Base-by-base conservation (phyloP, 2,329 filamentous ascomycete species). In the Penicillium sp. region DNA sequence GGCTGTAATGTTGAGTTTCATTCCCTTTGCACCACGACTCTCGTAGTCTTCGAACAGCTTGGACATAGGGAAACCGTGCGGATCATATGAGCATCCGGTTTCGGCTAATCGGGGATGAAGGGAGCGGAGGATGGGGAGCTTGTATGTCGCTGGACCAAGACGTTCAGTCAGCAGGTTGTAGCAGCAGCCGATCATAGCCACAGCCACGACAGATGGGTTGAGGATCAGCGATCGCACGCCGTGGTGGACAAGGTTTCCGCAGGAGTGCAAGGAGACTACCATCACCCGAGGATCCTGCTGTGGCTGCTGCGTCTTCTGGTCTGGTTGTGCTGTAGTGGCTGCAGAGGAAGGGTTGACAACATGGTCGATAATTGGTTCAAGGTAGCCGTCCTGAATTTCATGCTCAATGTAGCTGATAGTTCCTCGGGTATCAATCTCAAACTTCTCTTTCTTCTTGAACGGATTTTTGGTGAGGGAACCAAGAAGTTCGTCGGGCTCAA, bases 151-250 rank as follows among this genome's bases (percentile, higher is more conserved):
- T 1, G 89, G 87, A 0, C 88, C 87, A 10, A 96, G 79, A 47
- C 87, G 83, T 69, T 97, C 93, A 0, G 91, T 96, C 57, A 97
- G 74, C 5, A 97, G 81, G 61, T 98, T 98, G 76, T 98, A 97
- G 76, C 93, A 98, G 74, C 93, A 98, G 38, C 93, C 93, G 50
- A 98, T 89, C 64, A 98, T 90, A 47, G 91, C 91, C 18, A 97
- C 85, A n/a, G 89, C 89, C 26, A 82, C 81, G 45, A 97, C 90
- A 4, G 83, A 80, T 0, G 86, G 85, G 63, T 96, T 97, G 47
- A 94, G 72, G 1, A 90, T 71, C 16, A 98, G 78, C 0, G 91
- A 94, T 11, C 88, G 84, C 47, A 98, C 84, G 8, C 87, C 93
- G 64, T 94, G 90, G 67, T 98, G 93, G 0, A 94, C 86, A n/a